phyloP scores from a whole-genome alignment of 2,329 filamentous ascomycete species.

The Penicillium sp. region DNA sequence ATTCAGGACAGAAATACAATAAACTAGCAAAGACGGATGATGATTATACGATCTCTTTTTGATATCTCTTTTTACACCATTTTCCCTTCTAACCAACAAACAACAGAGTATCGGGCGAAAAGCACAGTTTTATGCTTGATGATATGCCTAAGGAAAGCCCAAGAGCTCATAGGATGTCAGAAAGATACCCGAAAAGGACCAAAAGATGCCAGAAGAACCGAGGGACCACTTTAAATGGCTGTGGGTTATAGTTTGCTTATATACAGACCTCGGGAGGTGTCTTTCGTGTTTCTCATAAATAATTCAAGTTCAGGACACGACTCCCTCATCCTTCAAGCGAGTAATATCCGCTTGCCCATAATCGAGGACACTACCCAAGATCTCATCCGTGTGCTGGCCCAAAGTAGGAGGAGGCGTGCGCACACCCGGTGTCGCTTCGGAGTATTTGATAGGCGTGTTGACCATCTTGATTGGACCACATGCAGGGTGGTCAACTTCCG shows the following conservation, averaged over 20 bases:
- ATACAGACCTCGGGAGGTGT: conserved; percentile 5
- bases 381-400: conserved; percentile 81
- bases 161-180: background rate
- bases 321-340: conserved; percentile 63
- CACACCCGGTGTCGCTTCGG: conserved; percentile 73
- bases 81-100: background rate
- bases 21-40: background rate
- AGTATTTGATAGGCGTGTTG: conserved; percentile 94
- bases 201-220: background rate
- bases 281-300: conserved; percentile 5
- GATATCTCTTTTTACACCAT: background rate
- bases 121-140: background rate
- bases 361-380: conserved; percentile 65
- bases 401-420: conserved; percentile 78
- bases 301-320: conserved; percentile 53
- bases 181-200: background rate
- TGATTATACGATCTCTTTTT: background rate
- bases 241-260: background rate
- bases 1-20: background rate
- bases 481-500: conserved; percentile 75
- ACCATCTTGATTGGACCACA: conserved; percentile 88
- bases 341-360: conserved; percentile 60
- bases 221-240: background rate
- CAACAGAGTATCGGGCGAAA: background rate
- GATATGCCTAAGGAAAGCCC: background rate